Evolutionary conservation across 73 alveolate species (phyloP), one percentile per base, ranked within the genome.

Genomic region (Blepharisma japonicum): DNA sequence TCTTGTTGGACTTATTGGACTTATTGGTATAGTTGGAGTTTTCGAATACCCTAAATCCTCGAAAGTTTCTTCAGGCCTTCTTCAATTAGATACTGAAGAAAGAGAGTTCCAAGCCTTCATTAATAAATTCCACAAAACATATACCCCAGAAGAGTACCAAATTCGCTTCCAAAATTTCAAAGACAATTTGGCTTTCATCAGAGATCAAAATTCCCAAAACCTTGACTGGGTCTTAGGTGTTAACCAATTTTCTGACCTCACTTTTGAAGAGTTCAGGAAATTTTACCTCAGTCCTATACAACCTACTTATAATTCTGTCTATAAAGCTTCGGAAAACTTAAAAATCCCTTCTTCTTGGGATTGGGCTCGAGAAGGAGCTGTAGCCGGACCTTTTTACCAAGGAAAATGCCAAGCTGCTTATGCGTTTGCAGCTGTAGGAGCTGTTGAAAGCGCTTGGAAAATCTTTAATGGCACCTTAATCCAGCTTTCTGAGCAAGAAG

Each of bases 321-420:
- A 70, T 39, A 9, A 25, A 14, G 2, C 14, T 9, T 25, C 46
- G 2, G 0, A 51, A 53, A 27, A 68, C 6, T 78, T n/a, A n/a
- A n/a, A n/a, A n/a, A n/a, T 45, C n/a, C 84, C 85, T 23, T 39
- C 56, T 72, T 32, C 89, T 48, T 46, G 45, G n/a, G 95, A 92
- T 78, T 90, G 95, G 97, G 85, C 91, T 67, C 71, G 68, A 11
- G 21, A 71, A 55, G 93, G 93, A 0, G 85, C 50, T 4, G 94
- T 90, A 11, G 45, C 87, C 25, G 82, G 83, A 6, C 92, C 88
- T 8, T 76, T 86, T 56, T 87, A 93, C 77, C 90, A 93, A 83
- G 93, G 94, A 23, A 25, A 68, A 25, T 91, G 98, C 38, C 96
- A 94, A 25, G 85, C 94, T 8, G 85, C 96, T 79, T 93, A 96